These are phyloP conservation scores for Pseudopyrenochaeta lycopersici DNA, from an alignment of 2,329 filamentous ascomycete species.

Conservation along the genomic window DNA sequence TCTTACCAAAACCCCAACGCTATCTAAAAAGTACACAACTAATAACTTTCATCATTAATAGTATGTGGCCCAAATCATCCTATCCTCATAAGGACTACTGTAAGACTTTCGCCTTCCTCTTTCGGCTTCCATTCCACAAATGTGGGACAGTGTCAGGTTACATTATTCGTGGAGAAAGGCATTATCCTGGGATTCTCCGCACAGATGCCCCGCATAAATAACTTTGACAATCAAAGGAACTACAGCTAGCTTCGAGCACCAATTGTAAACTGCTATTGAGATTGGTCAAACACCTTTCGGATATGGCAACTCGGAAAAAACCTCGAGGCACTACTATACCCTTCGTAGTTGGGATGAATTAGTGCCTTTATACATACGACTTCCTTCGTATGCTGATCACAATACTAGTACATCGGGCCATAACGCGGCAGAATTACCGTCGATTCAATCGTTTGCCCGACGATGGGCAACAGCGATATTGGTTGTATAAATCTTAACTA, in stretches of 20 bases:
- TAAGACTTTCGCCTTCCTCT: background rate
- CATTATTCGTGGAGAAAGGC: background rate
- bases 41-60: too few relatives aligned
- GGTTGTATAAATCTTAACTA: background rate
- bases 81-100: background rate
- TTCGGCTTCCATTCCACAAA: background rate
- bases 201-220: background rate
- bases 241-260: background rate
- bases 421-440: background rate
- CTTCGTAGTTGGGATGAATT: background rate
- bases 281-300: background rate
- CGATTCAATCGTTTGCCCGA: background rate
- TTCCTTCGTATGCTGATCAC: background rate
- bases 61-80: too few relatives aligned
- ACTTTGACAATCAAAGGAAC: background rate
- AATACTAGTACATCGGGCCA: background rate
- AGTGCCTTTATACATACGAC: background rate
- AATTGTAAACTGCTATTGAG: background rate
- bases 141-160: background rate
- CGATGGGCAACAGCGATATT: background rate
- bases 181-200: background rate
- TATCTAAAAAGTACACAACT: too few relatives aligned
- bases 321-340: background rate
- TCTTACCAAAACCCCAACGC: too few relatives aligned
- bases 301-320: background rate